These are phyloP conservation scores for Neckera pumila DNA, from an alignment of 225 moss, liverwort and hornwort genomes.

Conservation along the genomic window DNA sequence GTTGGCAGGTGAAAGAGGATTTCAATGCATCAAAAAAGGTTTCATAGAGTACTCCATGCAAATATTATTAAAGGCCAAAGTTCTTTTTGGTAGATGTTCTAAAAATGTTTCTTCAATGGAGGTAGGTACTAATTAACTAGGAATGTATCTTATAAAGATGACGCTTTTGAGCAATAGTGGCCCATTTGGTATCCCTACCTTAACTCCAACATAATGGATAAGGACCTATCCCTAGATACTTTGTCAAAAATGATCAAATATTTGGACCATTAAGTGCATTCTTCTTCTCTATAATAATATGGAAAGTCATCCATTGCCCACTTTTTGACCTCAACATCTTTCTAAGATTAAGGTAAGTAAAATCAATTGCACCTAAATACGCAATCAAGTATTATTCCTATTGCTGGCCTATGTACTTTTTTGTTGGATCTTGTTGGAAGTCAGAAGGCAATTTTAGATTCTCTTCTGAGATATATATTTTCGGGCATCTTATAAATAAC, in stretches of 20 bases:
- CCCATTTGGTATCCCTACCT: not conserved
- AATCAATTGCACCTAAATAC: rapidly evolving
- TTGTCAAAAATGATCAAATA: not conserved
- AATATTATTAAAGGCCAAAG: too few species aligned
- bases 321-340: not conserved
- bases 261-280: not conserved
- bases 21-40: too few species aligned
- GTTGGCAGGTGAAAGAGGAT: rapidly evolving
- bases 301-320: not conserved
- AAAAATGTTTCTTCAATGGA: rapidly evolving
- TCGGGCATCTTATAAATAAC: too few species aligned
- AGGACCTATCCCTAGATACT: rapidly evolving
- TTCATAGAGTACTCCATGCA: too few species aligned
- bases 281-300: not conserved
- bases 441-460: not conserved
- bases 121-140: too few species aligned
- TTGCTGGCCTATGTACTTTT: too few species aligned
- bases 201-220: rapidly evolving
- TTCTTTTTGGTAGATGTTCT: too few species aligned
- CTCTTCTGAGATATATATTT: not conserved
- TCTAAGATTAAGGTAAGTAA: not conserved
- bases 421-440: too few species aligned
- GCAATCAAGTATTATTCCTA: too few species aligned
- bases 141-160: rapidly evolving
- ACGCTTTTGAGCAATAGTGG: rapidly evolving